These are phyloP conservation scores for Candida dubliniensis DNA, from an alignment of 1,139 yeast species.

Conservation along the genomic window DNA sequence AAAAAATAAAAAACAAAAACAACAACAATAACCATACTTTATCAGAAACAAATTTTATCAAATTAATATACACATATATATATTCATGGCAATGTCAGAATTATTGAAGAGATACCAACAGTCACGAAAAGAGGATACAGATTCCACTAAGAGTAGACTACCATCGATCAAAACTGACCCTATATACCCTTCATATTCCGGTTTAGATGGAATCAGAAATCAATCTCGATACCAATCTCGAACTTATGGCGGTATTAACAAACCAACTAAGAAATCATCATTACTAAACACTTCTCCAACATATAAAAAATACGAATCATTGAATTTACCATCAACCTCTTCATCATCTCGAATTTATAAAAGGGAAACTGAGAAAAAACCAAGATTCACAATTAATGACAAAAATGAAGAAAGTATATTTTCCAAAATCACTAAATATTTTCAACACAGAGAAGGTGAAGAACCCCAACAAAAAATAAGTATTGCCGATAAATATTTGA, in stretches of 20 bases:
- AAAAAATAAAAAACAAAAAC: no score
- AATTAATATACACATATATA: no score
- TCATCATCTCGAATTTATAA: background rate
- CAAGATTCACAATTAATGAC: background rate
- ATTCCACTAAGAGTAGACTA: background rate
- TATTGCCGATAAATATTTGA: background rate
- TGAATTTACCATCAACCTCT: background rate
- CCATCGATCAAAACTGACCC: background rate
- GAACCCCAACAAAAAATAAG: background rate
- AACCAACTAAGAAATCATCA: background rate
- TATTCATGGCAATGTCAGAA: conserved; percentile 8
- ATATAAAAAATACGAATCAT: background rate
- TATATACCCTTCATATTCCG: conserved; percentile 5
- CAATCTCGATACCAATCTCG: background rate
- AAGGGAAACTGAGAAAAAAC: background rate
- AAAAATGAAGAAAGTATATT: background rate
- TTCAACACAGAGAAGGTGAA: background rate
- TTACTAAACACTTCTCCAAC: background rate
- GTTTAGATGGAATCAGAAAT: background rate
- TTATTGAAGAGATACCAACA: conserved; percentile 10
- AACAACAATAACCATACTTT: no score
- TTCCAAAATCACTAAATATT: background rate
- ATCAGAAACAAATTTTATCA: no score
- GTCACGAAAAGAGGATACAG: conserved; percentile 2
- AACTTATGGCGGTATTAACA: background rate